Evolutionary conservation across 1,139 yeast species (phyloP), one percentile per base, ranked within the genome.

Genomic region (Eremothecium gossypii): DNA sequence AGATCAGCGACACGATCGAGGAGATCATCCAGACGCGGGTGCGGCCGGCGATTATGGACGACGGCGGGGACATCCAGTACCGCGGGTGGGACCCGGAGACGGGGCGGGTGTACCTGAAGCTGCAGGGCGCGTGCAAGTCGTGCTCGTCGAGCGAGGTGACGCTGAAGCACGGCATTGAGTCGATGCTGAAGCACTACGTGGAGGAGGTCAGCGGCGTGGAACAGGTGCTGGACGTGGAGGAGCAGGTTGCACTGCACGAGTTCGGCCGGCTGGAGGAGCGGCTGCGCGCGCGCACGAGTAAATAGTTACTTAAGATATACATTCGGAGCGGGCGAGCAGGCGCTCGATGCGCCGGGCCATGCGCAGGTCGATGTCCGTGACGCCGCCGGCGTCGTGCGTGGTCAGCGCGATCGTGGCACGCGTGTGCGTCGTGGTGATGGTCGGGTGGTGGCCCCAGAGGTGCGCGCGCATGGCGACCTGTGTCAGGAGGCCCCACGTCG

Each of bases 21-120:
- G 99, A 91, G 62, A 71, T 91, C 41, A 83, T 91, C 44, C 89
- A 85, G 55, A 91, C 99, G 4, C 76, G 97, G 55, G 89, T 91
- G 47, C 76, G 96, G 54, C 98, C 99, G 1, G 97, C 97, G 0
- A 81, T 83, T 48, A 83, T 79, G 60, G 93, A 83, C 49, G 93
- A 83, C 57, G 93, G 93, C 41, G 93, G 93, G 8, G 93, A 83
- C 57, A 78, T 83, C 47, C 84, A 81, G 52, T 83, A 79, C 62
- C 80, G 81, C 13, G 72, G 69, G 2, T 82, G 80, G 58, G 74
- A 73, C 39, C 80, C 77, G 44, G 72, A 71, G 33, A 64, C 73
- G 4, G 91, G 93, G 1, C 77, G 77, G 0, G 91, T 83, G 2
- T 74, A 68, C 51, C 68, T 83, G 50, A 74, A 73, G 55, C 66